phyloP scores from a whole-genome alignment of 2,329 filamentous ascomycete genomes.

The Pyrenophora tritici-repentis region DNA sequence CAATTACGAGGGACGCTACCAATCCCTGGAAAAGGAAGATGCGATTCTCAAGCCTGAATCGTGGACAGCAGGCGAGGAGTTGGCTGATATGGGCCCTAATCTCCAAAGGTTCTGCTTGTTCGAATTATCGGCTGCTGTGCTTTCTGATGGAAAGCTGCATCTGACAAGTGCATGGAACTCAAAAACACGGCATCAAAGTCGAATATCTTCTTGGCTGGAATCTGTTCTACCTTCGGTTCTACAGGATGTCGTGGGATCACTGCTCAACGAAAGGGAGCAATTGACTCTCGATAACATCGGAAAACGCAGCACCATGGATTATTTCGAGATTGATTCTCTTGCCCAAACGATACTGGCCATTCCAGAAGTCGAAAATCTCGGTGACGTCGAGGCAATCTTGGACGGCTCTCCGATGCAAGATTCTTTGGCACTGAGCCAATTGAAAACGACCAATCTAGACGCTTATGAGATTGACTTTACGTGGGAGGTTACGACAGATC shows the following conservation, averaged over 20 bases:
- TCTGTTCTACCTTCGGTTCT: not conserved
- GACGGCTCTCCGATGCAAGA: not conserved
- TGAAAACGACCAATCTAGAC: not conserved
- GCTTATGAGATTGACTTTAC: not conserved
- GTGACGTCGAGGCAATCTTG: not conserved
- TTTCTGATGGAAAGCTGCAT: not conserved
- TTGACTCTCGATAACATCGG: not conserved
- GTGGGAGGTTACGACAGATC: too few species aligned
- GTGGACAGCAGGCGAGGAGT: not conserved
- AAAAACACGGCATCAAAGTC: too few species aligned
- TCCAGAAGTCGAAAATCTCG: not conserved
- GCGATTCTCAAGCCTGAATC: not conserved
- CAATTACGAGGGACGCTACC: not conserved
- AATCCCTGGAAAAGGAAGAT: not conserved
- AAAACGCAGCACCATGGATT: not conserved
- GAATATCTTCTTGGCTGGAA: too few species aligned
- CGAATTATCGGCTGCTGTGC: not conserved
- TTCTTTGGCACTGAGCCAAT: not conserved
- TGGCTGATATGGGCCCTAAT: not conserved
- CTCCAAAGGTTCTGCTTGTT: not conserved
- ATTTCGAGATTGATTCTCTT: not conserved
- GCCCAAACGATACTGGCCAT: not conserved
- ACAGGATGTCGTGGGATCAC: not conserved
- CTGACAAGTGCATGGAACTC: not conserved
- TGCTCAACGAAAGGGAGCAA: not conserved